Evolutionary conservation across 345 rosid species (phyloP), one percentile per base, ranked within the genome.

Genomic region (Pugionium cornutum): DNA sequence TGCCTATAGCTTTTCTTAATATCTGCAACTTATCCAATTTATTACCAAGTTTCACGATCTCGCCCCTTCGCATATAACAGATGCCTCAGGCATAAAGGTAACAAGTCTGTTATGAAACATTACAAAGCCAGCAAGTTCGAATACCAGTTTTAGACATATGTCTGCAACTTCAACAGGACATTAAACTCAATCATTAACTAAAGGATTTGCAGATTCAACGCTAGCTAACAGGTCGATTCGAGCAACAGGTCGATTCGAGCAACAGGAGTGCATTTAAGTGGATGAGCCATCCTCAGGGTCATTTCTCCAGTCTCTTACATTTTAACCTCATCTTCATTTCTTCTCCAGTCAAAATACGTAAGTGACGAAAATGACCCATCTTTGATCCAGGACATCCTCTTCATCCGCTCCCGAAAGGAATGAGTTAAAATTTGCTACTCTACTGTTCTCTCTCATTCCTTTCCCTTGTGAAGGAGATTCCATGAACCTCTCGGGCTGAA

Each of bases 341-440:
- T 55, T 49, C 34, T 70, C 74, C 70, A 76, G 56, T 76, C 76
- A 58, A 79, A 72, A 57, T 75, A 67, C 37, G n/a, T n/a, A n/a
- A n/a, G n/a, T n/a, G n/a, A 70, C 26, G 9, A 76, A 29, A 9
- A 56, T 49, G 47, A 18, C 76, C 76, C 25, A 79, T 39, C 40
- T 61, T 40, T 49, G 48, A 6, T 35, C 73, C 76, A 0, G 76
- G 82, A 40, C 80, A 76, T 53, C 57, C 82, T 40, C 80, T 64
- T 61, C 82, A 76, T 47, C 78, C 77, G 10, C 58, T 52, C 27
- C 80, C 73, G 9, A 76, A 72, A 49, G 80, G 73, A 56, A 69
- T 1, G 59, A 76, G 25, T 72, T 62, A 50, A 73, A 7, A 68
- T n/a, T n/a, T n/a, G 55, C 42, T 31, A 72, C n/a, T n/a, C n/a